Base-by-base conservation (phyloP, 441 rosid species). In the Pelargonium myrrhifolium region DNA sequence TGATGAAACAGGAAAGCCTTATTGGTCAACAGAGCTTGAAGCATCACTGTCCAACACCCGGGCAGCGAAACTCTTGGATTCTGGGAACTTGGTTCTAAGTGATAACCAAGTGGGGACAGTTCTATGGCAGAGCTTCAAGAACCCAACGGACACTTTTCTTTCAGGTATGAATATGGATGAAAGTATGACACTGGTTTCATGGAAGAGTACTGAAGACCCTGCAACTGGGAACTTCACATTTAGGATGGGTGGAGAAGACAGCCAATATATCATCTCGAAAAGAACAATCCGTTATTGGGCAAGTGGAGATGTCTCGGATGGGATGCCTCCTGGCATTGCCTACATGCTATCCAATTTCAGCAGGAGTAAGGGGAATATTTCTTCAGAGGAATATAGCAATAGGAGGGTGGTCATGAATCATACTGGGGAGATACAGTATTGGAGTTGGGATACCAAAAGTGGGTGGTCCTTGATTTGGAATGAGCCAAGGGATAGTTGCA, bases 121-220 rank as follows among this genome's bases (percentile, higher is more conserved):
- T 60, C 39, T 75, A 18, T 89, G 96, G 91, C 82, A 86, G 71
- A 89, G 93, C 75, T 86, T 88, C 60, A 77, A 81, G 58, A 61
- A 83, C 59, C 91, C 89, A 20, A 83, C 88, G 0, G 88, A 86
- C 68, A 88, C 91, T 8, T 85, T 88, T 79, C 86, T 88, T 67
- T 89, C 91, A n/a, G 91, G 89, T 56, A 88, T 88, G 94, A 77
- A 18, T 53, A 85, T 86, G 84, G 72, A 76, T 64, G 78, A 68
- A 63, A 63, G 65, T 1, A 58, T 80, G 71, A 68, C 67, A 12
- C 66, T 85, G 35, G 70, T 74, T 72, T 88, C 89, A 1, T 86
- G 90, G 87, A 75, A 65, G 66, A 74, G 80, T 64, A 55, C 43
- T 14, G 73, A 72, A 26, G 83, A 89, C 67, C 95, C 96, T 9